Evolutionary conservation across 1,284 basidiomycete genomes (phyloP), one percentile per base, ranked within the genome.

Genomic region (Tilletia horrida): DNA sequence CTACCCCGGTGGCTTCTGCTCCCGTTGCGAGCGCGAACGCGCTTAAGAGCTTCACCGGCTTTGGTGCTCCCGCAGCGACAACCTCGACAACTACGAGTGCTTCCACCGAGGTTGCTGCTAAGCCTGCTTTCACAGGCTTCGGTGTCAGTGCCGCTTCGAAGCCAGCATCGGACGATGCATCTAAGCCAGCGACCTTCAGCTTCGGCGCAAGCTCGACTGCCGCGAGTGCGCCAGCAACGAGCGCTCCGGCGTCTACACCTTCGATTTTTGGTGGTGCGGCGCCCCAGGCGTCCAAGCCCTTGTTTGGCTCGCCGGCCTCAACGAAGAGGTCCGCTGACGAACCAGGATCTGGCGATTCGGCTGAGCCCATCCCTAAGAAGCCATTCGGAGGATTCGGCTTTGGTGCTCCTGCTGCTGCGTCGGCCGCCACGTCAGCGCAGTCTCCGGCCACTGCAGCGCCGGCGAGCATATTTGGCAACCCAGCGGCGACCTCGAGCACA

Each of bases 61-160:
- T 59, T 40, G 55, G 55, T n/a, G 55, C 55, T 3, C 55, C 55
- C 25, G 27, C 55, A n/a, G 13, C 55, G 27, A 14, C 55, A 29
- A 40, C 13, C 25, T 14, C 25, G 18, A 21, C 27, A 14, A 9
- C 29, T 29, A n/a, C 55, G 14, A 18, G 25, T 27, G 25, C 21
- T 27, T 2, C 50, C 14, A 29, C 29, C 16, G 27, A 16, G 9
- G 29, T 27, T 31, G 16, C 55, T 13, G 29, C 55, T 27, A 31
- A 31, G 55, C 27, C 31, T 14, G 18, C 16, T 7, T 59, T 59
- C n/a, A 29, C 27, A 0, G 16, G 29, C 55, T 59, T 59, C 31
- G 55, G 55, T 31, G 29, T 1, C 31, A 14, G 27, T 2, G 29
- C 55, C 3, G 27, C 27, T 18, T 18, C 55, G 55, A 7, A 18